Evolutionary conservation across 495 filamentous ascomycete species (phyloP).

Genomic region (Aspergillus carlsbadensis): DNA sequence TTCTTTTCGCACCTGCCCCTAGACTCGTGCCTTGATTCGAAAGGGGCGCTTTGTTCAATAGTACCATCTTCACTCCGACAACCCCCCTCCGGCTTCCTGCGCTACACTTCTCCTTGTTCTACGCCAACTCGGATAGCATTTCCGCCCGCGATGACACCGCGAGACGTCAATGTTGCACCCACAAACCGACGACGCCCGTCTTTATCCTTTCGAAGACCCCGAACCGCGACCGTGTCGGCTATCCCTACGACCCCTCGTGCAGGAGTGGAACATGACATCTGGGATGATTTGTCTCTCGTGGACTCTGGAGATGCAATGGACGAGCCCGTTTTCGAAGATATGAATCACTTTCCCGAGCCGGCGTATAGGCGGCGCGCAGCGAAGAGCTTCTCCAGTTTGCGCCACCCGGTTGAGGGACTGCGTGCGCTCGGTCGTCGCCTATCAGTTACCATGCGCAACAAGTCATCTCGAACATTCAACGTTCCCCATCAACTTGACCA

Average conservation of each 20-base stretch:
- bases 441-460: conserved; percentile 44
- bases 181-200: conserved; percentile 37
- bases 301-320: conserved; percentile 29
- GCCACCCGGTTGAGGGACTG: conserved; percentile 45
- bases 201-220: conserved; percentile 36
- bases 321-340: conserved; percentile 35
- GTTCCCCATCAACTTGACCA: conserved; percentile 17
- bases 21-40: conserved; percentile 8
- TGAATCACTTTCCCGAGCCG: conserved; percentile 34
- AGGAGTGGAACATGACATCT: conserved; percentile 25
- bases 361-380: conserved; percentile 37
- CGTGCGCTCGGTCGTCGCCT: conserved; percentile 45
- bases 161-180: conserved; percentile 28
- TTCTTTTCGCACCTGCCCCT: conserved; percentile 6
- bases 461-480: conserved; percentile 38
- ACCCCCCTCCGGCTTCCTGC: neutral
- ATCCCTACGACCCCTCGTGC: conserved; percentile 15
- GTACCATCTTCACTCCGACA: neutral
- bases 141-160: conserved; percentile 34
- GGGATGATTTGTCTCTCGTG: conserved; percentile 28
- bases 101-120: neutral
- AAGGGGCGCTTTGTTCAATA: conserved; percentile 12
- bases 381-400: conserved; percentile 48
- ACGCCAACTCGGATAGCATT: conserved; percentile 5
- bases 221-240: conserved; percentile 30